A percentile compares a stretch with the other conserved stretches of the same genome.
These are phyloP conservation scores for Chalaropsis ovoidea DNA, from an alignment of 2,329 filamentous ascomycete species.

Conservation along the genomic window DNA sequence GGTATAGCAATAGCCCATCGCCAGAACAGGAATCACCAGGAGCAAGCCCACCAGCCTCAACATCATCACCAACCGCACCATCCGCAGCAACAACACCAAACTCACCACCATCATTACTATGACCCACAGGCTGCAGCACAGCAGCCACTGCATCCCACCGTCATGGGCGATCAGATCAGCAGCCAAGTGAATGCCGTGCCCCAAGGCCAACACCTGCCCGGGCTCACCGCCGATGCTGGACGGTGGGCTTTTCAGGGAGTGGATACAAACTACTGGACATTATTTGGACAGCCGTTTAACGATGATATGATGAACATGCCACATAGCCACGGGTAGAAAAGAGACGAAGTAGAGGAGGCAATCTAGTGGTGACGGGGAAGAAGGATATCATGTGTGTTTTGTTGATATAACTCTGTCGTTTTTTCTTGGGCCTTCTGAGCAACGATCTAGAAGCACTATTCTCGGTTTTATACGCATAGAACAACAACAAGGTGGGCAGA, in stretches of 20 bases:
- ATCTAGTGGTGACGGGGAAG: no score
- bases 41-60: background rate
- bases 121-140: background rate
- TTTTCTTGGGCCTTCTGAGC: background rate
- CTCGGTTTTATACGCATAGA: background rate
- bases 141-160: background rate
- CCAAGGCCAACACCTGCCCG: constrained; percentile 25
- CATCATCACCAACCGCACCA: background rate
- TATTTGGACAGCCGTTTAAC: constrained; percentile 28
- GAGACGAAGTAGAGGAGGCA: no score
- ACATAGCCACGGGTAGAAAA: background rate
- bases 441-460: background rate
- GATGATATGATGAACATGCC: constrained; percentile 17
- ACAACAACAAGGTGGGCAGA: background rate
- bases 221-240: constrained; percentile 32
- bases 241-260: constrained; percentile 37
- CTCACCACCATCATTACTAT: constrained; percentile 3
- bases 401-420: background rate
- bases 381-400: background rate
- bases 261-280: constrained; percentile 34
- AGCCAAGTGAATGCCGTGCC: background rate
- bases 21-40: background rate
- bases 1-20: constrained; percentile 3
- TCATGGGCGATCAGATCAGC: background rate
- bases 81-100: background rate